Base-by-base conservation (phyloP, 1,284 basidiomycete species). In the Cutaneotrichosporon cutaneum region DNA sequence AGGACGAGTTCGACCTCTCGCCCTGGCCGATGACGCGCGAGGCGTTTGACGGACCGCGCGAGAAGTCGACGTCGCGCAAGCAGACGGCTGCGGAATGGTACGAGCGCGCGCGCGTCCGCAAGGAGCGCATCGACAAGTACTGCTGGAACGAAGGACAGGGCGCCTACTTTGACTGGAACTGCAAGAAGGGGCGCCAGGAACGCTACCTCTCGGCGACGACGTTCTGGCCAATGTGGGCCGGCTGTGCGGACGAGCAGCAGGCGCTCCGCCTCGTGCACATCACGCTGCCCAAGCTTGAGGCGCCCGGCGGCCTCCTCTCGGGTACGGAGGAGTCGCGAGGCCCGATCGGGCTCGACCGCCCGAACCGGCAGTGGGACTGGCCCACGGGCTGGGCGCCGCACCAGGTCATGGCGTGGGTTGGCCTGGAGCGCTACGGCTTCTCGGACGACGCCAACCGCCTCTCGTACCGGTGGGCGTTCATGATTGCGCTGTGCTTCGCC, bases 161-260 rank as follows among this genome's bases (percentile, higher is more conserved):
- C 68, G 82, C 98, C 73, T 99, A 94, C 84, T 96, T 92, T 76
- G 95, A 99, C 80, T 99, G 96, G 73, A 94, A 99, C 77, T 94
- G 90, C 16, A 89, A 87, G 58, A 85, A 88, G 77, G 87, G 90
- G 82, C 89, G 89, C 80, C 94, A 96, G 82, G 91, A 88, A 66
- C 79, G 93, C 69, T 99, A 98, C 75, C 96, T 99, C 82, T 91
- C 89, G 73, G 95, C 92, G 42, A 99, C 96, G 1, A 85, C 90
- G 24, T 90, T 95, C 80, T 99, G 94, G 94, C 86, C 93, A 53
- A 84, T 99, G 65, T 99, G 95, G 96, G 92, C 94, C 14, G 96
- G 95, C 13, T 93, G 93, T 79, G 92, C 94, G 26, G 93, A 90
- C 70, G 93, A 96, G 71, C 88, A 92, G 66, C 96, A 99, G 80